phyloP scores from a whole-genome alignment of 192 early-diverging fungal genomes.

The Ambispora gerdemannii region DNA sequence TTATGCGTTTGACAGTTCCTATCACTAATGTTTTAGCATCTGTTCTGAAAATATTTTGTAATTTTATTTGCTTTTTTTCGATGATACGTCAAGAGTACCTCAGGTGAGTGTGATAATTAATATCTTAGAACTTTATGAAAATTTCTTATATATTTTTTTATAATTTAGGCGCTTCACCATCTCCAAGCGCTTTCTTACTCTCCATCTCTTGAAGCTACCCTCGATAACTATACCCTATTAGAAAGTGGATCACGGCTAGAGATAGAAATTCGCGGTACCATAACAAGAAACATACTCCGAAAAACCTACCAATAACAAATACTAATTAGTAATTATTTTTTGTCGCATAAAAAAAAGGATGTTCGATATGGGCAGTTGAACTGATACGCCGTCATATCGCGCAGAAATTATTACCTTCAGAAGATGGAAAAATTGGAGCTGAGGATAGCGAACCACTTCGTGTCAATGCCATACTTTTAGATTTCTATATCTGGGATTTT shows the following conservation, averaged over 20 bases:
- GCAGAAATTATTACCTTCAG: too few relatives aligned
- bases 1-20: too few relatives aligned
- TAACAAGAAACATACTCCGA: neutral
- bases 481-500: conserved; percentile 88
- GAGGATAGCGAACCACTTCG: conserved; percentile 25
- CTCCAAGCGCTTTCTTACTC: conserved; percentile 70
- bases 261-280: conserved; percentile 68
- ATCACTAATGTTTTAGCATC: neutral
- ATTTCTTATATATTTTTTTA: conserved; percentile 20
- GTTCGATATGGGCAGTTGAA: conserved; percentile 81
- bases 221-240: conserved; percentile 45
- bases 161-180: conserved; percentile 69
- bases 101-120: neutral
- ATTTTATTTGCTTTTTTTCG: neutral
- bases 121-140: neutral
- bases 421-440: conserved; percentile 3
- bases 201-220: conserved; percentile 43
- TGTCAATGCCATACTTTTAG: conserved; percentile 78
- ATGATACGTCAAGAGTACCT: conserved; percentile 5
- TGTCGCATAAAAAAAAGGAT: conserved; percentile 44
- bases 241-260: conserved; percentile 62
- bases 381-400: conserved; percentile 46
- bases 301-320: neutral
- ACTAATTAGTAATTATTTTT: too few relatives aligned
- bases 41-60: neutral